Evolutionary conservation across 108 stramenopile species (phyloP).

Genomic region (Cylindrotheca closterium): DNA sequence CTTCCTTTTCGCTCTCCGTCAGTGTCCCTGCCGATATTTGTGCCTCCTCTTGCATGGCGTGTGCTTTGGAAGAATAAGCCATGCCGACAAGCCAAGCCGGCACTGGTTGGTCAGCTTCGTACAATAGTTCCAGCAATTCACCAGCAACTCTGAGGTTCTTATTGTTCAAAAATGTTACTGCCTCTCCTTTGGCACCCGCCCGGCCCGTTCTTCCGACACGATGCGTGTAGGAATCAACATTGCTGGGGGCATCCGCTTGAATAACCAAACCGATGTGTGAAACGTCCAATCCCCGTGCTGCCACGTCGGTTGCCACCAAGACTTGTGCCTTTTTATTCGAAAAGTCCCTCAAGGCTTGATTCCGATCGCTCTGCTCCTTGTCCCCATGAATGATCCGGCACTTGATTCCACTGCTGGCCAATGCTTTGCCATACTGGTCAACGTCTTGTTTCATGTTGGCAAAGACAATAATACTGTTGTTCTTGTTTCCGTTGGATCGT

Average conservation of each 20-base stretch:
- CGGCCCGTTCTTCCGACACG: constrained; percentile 99
- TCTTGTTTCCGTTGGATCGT: constrained; percentile 5
- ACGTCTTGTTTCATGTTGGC: constrained; percentile 26
- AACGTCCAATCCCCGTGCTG: constrained; percentile 91
- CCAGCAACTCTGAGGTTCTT: constrained; percentile 22
- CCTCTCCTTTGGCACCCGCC: constrained; percentile 62
- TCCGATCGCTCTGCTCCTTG: constrained; percentile 58
- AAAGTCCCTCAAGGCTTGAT: constrained; percentile 96
- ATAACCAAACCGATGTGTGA: constrained; percentile 76
- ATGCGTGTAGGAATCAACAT: constrained; percentile 81
- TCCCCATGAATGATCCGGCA: constrained; percentile 29
- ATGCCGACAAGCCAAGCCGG: constrained; percentile 30
- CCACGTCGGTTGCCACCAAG: constrained; percentile 98
- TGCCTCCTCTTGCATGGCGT: constrained; percentile 26
- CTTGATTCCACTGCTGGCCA: not conserved
- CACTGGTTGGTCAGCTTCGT: constrained; percentile 22
- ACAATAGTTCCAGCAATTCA: constrained; percentile 20
- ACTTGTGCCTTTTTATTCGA: constrained; percentile 81
- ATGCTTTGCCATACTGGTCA: constrained; percentile 11
- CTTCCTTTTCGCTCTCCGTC: not conserved
- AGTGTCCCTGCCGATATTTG: constrained; percentile 18
- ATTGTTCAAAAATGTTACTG: constrained; percentile 23
- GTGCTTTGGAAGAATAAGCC: constrained; percentile 17
- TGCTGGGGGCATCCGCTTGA: constrained; percentile 85
- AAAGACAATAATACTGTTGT: constrained; percentile 23